Evolutionary conservation across 352 stramenopile genomes (phyloP), one percentile per base, ranked within the genome.

Genomic region (Thraustochytrium striatum): DNA sequence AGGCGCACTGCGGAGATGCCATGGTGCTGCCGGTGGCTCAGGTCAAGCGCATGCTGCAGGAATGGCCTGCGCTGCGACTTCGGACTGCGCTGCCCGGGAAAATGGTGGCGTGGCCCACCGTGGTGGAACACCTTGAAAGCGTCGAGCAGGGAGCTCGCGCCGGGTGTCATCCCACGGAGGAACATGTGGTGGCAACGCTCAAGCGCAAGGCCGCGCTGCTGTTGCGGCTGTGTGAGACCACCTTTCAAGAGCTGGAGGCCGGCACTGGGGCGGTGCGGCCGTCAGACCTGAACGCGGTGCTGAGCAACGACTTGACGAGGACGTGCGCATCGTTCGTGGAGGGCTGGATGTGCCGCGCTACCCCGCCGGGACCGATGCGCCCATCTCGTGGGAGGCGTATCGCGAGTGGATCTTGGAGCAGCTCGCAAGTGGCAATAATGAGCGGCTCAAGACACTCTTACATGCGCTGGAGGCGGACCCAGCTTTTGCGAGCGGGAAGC

Each of bases 311-410:
- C 25, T 16, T 55, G 47, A 55, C 47, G 47, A 55, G 47, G 47
- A 55, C 25, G 47, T 55, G 47, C 16, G 16, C 16, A 21, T 55
- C 25, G 16, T 55, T 21, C 47, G 47, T 55, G 25, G 25, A 55
- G 47, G 47, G 47, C 47, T 55, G 16, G 25, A 55, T 25, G 16
- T 55, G 16, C 47, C 47, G 25, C 16, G 47, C 16, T 55, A 55
- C 47, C 16, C 47, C 16, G 16, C 47, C 25, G 59, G 7, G 5
- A 19, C 21, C 7, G 59, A 70, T n/a, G 59, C 58, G 59, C 59
- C 59, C n/a, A 70, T 70, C 38, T 70, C 59, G 8, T 70, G 59
- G 59, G 5, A 69, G 7, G 5, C 5, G 32, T 70, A 70, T n/a
- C 7, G 58, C 8, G 30, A 28, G 8, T 70, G 59, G 59, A 7